Base-by-base conservation (phyloP, 2,329 filamentous ascomycete species). In the Gliomastix tumulicola region DNA sequence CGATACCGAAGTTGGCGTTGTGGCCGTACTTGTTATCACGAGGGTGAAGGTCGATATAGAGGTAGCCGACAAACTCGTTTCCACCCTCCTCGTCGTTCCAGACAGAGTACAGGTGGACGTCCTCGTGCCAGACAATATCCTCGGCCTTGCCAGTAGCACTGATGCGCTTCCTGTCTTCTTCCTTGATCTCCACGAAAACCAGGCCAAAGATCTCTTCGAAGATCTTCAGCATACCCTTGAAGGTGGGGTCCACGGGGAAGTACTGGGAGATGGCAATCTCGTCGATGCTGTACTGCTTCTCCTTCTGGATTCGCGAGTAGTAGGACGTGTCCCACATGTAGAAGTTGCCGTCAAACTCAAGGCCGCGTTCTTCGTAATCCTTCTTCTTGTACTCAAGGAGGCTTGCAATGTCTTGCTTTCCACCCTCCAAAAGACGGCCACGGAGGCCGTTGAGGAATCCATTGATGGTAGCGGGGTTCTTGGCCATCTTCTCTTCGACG, bases 401-500 rank as follows among this genome's bases (percentile, higher is more conserved):
- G 49, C 81, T 78, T 31, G 73, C 66, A 30, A 79, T 76, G 60
- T 92, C 86, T 55, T 82, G 79, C 39, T 69, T 62, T 18, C 84
- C 86, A 19, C 85, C 85, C 1, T 80, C 74, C 0, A 74, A 68
- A 21, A 92, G 68, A 36, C 82, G 77, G 19, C 62, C 66, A 40
- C 80, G 76, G 41, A 92, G 66, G 53, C 89, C 84, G 6, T 67
- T 71, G 7, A 92, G 63, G 57, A 92, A 90, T 36, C 78, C 72
- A 44, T 82, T 73, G 10, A 92, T 85, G 0, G 75, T 83, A 51
- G 77, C 71, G 3, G 83, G 73, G 2, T 72, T 79, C 68, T 89
- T 88, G 32, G 85, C 84, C 86, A 92, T 92, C 71, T 88, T 90
- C 50, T 86, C 79, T 51, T 88, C 84, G 27, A 92, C 82, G 32